Evolutionary conservation across 805 yeast species (phyloP), one percentile per base, ranked within the genome.

Genomic region (Schizosaccharomyces pombe): DNA sequence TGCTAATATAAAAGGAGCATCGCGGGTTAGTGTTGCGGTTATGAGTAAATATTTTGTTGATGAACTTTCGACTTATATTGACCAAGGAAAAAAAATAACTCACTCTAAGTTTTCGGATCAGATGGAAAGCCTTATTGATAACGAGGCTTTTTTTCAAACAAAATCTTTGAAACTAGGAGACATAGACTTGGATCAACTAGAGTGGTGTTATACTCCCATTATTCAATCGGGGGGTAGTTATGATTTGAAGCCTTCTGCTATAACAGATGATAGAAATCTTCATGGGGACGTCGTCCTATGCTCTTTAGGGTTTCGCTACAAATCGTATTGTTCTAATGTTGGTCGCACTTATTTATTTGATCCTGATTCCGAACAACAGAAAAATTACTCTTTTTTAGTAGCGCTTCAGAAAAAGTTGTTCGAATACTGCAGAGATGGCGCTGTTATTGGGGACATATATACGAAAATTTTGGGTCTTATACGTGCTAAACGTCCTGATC

Each of bases 191-290:
- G 78, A 76, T 57, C 75, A 78, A 58, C 68, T 89, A 22, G 97
- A 89, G 65, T 89, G 96, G 95, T 83, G 94, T 59, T 85, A 84
- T 66, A 78, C 86, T 55, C 96, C 97, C 30, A 83, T 86, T 54
- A 75, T 86, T 54, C 94, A 85, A 68, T 81, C 93, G 60, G 94
- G 94, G 55, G 85, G 85, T 34, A 77, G 78, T 55, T 87, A 79
- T 63, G 94, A 86, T 65, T 71, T 87, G 62, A 79, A 75, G 61
- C 87, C 93, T 47, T 79, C 89, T 56, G 94, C 94, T 1, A 76
- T 79, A 56, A 80, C 94, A 0, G 76, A 77, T 54, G 74, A 77
- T 57, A 76, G 75, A 59, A 70, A 82, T 54, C 74, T 75, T 52
- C 81, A 84, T 6, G 75, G 76, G 14, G 89, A 94, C 26, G 85